Conservation (phyloP, 192 early-diverging fungal species). For the Spinellus fusiger region DNA sequence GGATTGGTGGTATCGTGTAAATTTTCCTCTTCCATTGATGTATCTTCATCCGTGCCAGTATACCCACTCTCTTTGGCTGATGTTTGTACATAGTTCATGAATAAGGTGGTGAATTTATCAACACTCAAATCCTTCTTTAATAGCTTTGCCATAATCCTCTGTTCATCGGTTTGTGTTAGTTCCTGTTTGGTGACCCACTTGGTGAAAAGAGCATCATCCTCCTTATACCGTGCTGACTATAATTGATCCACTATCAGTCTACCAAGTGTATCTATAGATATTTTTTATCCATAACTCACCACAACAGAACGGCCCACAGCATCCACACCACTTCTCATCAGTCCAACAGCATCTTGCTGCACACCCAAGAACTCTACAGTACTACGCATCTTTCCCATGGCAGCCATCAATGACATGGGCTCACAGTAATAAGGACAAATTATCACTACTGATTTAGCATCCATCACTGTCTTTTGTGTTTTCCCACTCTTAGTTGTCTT, state of each 20-base stretch:
- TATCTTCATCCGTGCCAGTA: neutral
- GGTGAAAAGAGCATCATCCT: neutral
- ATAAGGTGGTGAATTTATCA: conserved; percentile 28
- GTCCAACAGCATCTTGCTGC: conserved; percentile 8
- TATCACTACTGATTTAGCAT: conserved; percentile 31
- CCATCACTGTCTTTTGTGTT: neutral
- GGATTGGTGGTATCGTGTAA: neutral
- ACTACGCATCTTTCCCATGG: conserved; percentile 43
- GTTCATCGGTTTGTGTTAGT: conserved; percentile 23
- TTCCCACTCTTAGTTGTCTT: conserved; percentile 18
- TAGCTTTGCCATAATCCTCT: conserved; percentile 13
- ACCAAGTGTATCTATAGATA: too few relatives aligned
- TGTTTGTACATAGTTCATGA: conserved; percentile 29
- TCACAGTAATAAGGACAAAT: conserved; percentile 39
- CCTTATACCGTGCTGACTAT: neutral
- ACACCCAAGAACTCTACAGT: conserved; percentile 29
- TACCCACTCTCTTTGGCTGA: too few relatives aligned
- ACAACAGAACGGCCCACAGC: neutral
- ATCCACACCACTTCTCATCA: conserved; percentile 16
- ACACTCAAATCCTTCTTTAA: conserved; percentile 10
- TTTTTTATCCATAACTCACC: neutral
- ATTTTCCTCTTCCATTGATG: neutral
- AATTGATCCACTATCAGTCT: neutral
- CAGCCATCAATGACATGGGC: conserved; percentile 47
- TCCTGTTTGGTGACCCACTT: conserved; percentile 23